phyloP scores from a whole-genome alignment of 2,329 filamentous ascomycete species.

The Metarhizium rileyi region DNA sequence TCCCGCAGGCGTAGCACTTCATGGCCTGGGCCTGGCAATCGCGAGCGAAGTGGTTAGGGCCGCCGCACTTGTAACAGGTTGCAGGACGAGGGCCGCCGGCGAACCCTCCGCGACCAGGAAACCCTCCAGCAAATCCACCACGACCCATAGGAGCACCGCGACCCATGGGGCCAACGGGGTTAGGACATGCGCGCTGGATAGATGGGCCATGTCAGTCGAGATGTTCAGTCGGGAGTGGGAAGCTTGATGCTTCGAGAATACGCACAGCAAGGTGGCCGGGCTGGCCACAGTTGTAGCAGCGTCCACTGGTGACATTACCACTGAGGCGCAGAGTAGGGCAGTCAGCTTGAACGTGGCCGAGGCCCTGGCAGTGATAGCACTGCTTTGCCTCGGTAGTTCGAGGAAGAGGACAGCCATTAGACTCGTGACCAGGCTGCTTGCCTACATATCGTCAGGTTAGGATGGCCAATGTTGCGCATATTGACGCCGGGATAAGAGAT shows the following conservation, averaged over 20 bases:
- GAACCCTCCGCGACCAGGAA: constrained; percentile 64
- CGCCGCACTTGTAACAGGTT: constrained; percentile 66
- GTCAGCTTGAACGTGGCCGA: constrained; percentile 97
- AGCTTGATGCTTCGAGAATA: constrained; percentile 12
- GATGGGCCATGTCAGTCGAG: constrained; percentile 9
- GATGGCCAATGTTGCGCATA: too few species aligned
- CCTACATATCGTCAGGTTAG: constrained; percentile 29
- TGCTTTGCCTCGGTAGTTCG: constrained; percentile 98
- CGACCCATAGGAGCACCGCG: constrained; percentile 60
- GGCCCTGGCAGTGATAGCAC: constrained; percentile 98
- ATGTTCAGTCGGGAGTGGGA: not conserved
- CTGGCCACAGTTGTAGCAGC: constrained; percentile 95
- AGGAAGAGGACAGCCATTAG: constrained; percentile 91
- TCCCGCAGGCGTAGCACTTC: constrained; percentile 97
- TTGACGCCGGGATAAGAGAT: constrained; percentile 11
- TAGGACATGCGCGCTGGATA: constrained; percentile 68
- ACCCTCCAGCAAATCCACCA: constrained; percentile 55
- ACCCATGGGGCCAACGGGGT: constrained; percentile 54
- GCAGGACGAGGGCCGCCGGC: constrained; percentile 57
- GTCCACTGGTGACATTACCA: constrained; percentile 69
- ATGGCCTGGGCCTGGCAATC: constrained; percentile 98
- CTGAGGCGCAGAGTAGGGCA: constrained; percentile 93
- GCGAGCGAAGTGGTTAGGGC: constrained; percentile 95
- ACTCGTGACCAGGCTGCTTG: constrained; percentile 93
- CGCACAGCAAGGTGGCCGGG: constrained; percentile 82